Evolutionary conservation across 2,329 filamentous ascomycete genomes (phyloP).

Genomic region (Onygena corvina): DNA sequence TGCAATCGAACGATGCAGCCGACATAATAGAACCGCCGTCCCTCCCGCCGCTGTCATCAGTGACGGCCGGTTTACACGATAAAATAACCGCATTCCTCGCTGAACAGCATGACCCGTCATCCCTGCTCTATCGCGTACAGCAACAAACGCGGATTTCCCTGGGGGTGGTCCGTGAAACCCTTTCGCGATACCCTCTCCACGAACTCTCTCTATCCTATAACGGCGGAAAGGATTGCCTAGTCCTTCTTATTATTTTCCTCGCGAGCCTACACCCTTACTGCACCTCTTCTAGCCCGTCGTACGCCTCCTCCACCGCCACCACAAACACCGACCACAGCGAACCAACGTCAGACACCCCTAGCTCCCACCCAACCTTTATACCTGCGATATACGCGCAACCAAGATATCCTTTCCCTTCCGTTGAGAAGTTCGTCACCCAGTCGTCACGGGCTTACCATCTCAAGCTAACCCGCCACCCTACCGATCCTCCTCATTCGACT

Average conservation of each 20-base stretch:
- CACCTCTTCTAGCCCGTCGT: constrained; percentile 3
- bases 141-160: constrained; percentile 61
- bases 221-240: constrained; percentile 93
- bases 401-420: constrained; percentile 68
- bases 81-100: constrained; percentile 54
- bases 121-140: constrained; percentile 53
- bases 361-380: constrained; percentile 33
- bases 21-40: constrained; percentile 7
- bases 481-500: constrained; percentile 40
- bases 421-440: constrained; percentile 67
- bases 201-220: constrained; percentile 90
- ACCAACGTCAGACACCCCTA: background rate
- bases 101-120: constrained; percentile 44
- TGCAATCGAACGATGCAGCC: background rate
- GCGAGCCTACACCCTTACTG: constrained; percentile 39
- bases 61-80: constrained; percentile 54
- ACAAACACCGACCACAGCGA: background rate
- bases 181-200: constrained; percentile 62
- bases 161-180: constrained; percentile 59
- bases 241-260: constrained; percentile 78
- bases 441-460: constrained; percentile 62
- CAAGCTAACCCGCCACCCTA: constrained; percentile 58
- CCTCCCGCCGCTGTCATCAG: constrained; percentile 36
- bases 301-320: background rate
- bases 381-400: constrained; percentile 85